Base-by-base conservation (phyloP, 2,329 filamentous ascomycete species). In the Aspergillus neoniger region DNA sequence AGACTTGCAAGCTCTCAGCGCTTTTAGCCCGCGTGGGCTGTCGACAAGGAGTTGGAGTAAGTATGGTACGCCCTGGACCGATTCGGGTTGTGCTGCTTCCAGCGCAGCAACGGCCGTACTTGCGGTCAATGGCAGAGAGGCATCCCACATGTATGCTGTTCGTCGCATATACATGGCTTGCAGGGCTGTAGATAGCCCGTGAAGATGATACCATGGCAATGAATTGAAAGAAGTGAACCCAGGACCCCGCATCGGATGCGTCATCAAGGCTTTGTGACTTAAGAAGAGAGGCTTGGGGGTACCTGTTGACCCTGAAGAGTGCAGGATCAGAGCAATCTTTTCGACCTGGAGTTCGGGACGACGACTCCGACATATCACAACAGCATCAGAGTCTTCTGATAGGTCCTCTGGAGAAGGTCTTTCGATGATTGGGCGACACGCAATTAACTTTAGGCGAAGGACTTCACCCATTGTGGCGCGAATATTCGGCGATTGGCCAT, bases 301-400 rank as follows among this genome's bases (percentile, higher is more conserved):
- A 0, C 80, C 80, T 0, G 80, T 82, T 2, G 80, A 81, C 0
- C 81, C 81, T 0, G 80, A 82, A 0, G 81, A 82, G 62, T 83
- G 81, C 43, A 78, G 72, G 28, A 82, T 80, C 32, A 81, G 63
- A 0, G 75, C 75, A 1, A 73, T 64, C 51, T 74, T 74, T 28
- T 54, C 66, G 17, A 41, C 72, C 65, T 64, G 78, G 63, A 38
- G 63, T 52, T 68, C 74, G 23, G 62, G 61, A 63, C 65, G 69
- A 6, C 63, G 65, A 30, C 54, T 62, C 6, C 64, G 61, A 23
- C 64, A 57, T 6, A 73, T 38, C 21, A 67, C 39, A 7, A 70
- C 17, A 2, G 69, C 51, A 1, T 64, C 60, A 0, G 64, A 59
- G 14, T 69, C 64, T 2, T 62, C 60, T 6, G 50, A 19, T 2